Base-by-base conservation (phyloP, 331 rosid species). In the Dryas integrifolia region DNA sequence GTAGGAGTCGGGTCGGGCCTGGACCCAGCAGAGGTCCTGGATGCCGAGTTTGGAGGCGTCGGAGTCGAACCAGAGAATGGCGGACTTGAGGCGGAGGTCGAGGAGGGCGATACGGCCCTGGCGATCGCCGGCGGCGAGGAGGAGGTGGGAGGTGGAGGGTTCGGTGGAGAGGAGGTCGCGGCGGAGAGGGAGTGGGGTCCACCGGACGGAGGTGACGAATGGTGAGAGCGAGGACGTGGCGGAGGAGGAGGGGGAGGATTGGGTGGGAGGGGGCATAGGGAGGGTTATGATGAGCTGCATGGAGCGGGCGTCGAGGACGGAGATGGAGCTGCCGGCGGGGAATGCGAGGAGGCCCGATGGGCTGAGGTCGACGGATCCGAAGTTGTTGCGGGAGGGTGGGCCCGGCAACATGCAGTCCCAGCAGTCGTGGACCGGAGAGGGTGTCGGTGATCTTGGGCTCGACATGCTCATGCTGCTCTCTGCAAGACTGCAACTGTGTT, bases 371-470 rank as follows among this genome's bases (percentile, higher is more conserved):
- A 87, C 86, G 76, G 99, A 89, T 88, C 97, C 96, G 35, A 95
- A 86, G 84, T 95, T 95, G 96, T 62, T 92, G 78, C 99, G 97
- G 62, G 81, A 83, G 2, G 99, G 86, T 51, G 99, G 99, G 10
- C 97, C 97, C 1, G 99, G 99, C 7, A 95, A 97, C 97, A 92
- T 92, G 69, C 84, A 84, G 75, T 91, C 95, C 98, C 96, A 91
- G 40, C 93, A 87, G 72, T 92, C 95, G 5, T 63, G 84, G 49
- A 65, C 60, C 10, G 78, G 24, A 16, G 74, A 2, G 39, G 62
- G 26, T 43, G 63, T 59, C n/a, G 83, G 14, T 0, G 72, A 43
- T 51, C 84, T 73, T 0, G 83, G 82, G 62, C 59, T 75, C 63
- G 56, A 50, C 86, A 80, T 72, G 15, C 30, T 41, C 9, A 5